Evolutionary conservation across 805 yeast species (phyloP), one percentile per base, ranked within the genome.

Genomic region (Barnettozyma sp.): DNA sequence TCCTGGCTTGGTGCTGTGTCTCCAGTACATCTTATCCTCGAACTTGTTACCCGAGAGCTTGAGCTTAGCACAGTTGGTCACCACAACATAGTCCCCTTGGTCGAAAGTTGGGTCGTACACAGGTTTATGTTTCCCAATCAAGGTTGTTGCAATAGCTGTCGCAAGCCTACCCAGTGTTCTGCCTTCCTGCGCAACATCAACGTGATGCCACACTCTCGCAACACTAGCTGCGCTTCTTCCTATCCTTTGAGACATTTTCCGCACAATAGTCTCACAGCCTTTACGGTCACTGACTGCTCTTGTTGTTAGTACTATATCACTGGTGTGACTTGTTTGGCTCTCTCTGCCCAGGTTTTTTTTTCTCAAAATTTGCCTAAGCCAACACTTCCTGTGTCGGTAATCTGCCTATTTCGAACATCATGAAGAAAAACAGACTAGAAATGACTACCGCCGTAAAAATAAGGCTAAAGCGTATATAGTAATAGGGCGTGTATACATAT

Each of bases 101-200:
- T 92, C 99, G 56, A 82, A 54, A 7, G 81, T 71, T 20, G 74
- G 76, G 51, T 87, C 85, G 46, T 63, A 81, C 0, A 86, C 73
- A 4, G 99, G 99, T 66, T 92, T 92, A 65, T 92, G 97, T 59
- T 92, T 92, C n/a, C 99, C 99, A 62, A 84, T 86, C 27, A 92
- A 69, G 0, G 92, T 78, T 21, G 77, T 68, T 18, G 98, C 97
- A 38, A 92, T 87, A 39, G 79, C 71, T 1, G 95, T 70, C 4
- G 99, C 97, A 39, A 92, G 60, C 55, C 97, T 80, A 56, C 99
- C 99, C 32, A 92, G 62, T 0, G 97, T 79, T 52, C 98, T 74
- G 24, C 68, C 62, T 37, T 92, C 98, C 33, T 75, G 70, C 11
- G 94, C 84, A 23, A 86, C 72, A 57, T 94, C 97, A 23, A 92